phyloP scores from a whole-genome alignment of 1,139 yeast species.

The Taiozyma sp. region DNA sequence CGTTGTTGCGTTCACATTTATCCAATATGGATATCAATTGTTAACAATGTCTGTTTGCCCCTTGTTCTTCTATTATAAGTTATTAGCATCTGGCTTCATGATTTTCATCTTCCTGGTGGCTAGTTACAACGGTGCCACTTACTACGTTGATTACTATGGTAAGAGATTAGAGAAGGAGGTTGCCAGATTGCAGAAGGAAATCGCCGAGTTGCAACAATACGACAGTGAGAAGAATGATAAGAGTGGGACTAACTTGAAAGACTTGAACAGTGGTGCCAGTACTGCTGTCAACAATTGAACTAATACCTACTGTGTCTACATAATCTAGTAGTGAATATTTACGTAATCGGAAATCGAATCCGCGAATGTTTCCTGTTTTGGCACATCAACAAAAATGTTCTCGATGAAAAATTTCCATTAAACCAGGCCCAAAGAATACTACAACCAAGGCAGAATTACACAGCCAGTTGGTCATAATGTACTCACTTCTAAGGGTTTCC shows the following conservation, averaged over 20 bases:
- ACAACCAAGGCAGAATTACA: neutral
- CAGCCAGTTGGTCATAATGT: neutral
- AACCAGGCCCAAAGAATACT: neutral
- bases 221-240: neutral
- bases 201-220: conserved; percentile 41
- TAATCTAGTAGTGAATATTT: too few relatives aligned
- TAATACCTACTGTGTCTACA: too few relatives aligned
- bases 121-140: conserved; percentile 90
- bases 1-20: conserved; percentile 75
- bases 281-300: neutral
- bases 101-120: conserved; percentile 72
- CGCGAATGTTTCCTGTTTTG: neutral
- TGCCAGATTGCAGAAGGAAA: conserved; percentile 60
- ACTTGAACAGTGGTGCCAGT: neutral
- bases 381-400: neutral
- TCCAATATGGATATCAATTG: conserved; percentile 85
- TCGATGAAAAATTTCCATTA: neutral
- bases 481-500: conserved; percentile 4
- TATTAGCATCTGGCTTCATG: conserved; percentile 66
- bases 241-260: neutral
- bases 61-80: conserved; percentile 69
- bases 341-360: neutral
- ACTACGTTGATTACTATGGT: conserved; percentile 88
- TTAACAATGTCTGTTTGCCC: conserved; percentile 91
- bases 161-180: conserved; percentile 84